Base-by-base conservation (phyloP, 2,329 filamentous ascomycete genomes). In the Nothopassalora personata region DNA sequence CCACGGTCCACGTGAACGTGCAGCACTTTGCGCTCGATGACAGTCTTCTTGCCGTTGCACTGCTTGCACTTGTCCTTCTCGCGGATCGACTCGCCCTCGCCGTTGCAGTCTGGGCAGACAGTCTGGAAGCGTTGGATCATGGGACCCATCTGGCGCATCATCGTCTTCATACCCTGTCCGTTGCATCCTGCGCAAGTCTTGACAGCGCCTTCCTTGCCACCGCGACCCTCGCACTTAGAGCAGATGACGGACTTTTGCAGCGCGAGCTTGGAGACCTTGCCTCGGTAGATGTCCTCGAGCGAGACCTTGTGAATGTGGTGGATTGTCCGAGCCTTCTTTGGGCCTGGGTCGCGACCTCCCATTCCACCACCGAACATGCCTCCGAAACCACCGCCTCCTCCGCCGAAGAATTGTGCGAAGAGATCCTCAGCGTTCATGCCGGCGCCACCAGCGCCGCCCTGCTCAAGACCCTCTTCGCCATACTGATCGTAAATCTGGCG, bases 101-200 rank as follows among this genome's bases (percentile, higher is more conserved):
- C 95, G 69, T 94, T 93, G 76, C 94, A 99, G 79, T 99, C 95
- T 30, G 92, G 90, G 84, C 94, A 99, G 70, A 97, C 92, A 31
- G 93, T 97, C 83, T 99, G 94, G 86, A 99, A 99, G 59, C 94
- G 90, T 80, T 99, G 95, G 69, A 99, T 97, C 94, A 99, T 99
- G 60, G 94, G 94, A 54, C 94, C 94, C 92, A 99, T 97, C 79
- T 99, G 94, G 74, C 95, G 89, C 94, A 99, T 97, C 93, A 99
- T 97, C 45, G 90, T 97, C 88, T 97, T 97, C 90, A 97, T 96
- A 77, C 94, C 94, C 65, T 89, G 86, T 66, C 94, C 94, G 71
- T 96, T 91, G 76, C 94, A 99, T 72, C 91, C 89, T 45, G 85
- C 73, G 78, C 94, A 99, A 71, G 89, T 90, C 80, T 92, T 93